phyloP scores from a whole-genome alignment of 257 asterid species.

The Scutellaria minor region DNA sequence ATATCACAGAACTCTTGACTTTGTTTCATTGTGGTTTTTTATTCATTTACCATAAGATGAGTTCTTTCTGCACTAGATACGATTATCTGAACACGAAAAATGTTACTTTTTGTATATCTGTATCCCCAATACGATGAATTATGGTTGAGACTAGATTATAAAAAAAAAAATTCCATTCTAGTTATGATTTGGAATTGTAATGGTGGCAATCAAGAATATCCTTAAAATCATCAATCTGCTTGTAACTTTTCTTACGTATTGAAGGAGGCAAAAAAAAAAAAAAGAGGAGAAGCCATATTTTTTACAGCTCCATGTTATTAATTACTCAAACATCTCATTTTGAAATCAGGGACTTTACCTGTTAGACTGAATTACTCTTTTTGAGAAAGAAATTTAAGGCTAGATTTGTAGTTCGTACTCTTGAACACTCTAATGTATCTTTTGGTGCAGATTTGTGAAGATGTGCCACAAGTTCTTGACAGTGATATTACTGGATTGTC shows the following conservation, averaged over 20 bases:
- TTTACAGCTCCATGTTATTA: not conserved
- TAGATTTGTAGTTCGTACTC: slow-evolving; percentile 10
- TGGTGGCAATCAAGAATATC: not conserved
- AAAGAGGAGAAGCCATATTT: not conserved
- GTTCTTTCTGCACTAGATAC: slow-evolving; percentile 11
- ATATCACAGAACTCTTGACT: not conserved
- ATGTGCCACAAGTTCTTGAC: slow-evolving; percentile 88
- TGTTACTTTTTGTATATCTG: not conserved
- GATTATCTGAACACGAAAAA: slow-evolving; percentile 22
- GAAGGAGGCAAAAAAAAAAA: not conserved
- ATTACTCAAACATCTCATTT: slow-evolving; percentile 18
- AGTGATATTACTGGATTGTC: slow-evolving; percentile 80
- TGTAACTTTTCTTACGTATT: slow-evolving; percentile 3
- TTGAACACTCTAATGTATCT: slow-evolving; percentile 5
- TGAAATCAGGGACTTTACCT: slow-evolving; percentile 17
- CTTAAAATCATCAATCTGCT: not conserved
- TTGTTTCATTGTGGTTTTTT: not conserved
- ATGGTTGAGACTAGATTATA: slow-evolving; percentile 10
- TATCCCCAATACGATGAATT: slow-evolving; percentile 14
- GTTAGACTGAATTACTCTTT: not conserved
- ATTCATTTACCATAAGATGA: not conserved
- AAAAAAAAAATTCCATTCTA: not conserved
- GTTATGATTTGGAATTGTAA: not conserved
- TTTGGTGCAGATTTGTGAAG: slow-evolving; percentile 76
- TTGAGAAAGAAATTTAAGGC: not conserved